A percentile compares a stretch with the other conserved stretches of the same genome.
phyloP scores from a whole-genome alignment of 2,329 filamentous ascomycete genomes.

The Trichophyton benhamiae region DNA sequence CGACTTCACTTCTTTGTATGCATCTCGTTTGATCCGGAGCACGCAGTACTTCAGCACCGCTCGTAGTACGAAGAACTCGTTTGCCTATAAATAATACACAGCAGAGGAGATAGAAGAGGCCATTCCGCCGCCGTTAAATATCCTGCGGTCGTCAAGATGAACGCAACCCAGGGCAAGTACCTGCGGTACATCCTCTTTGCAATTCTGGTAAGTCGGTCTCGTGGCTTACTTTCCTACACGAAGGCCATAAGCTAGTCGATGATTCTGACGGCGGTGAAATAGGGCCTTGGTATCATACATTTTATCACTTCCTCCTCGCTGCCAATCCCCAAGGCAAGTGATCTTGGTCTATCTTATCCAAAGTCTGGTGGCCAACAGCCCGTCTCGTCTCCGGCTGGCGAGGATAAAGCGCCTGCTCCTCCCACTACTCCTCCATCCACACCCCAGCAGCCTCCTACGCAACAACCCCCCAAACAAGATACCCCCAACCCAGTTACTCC shows the following conservation, averaged over 20 bases:
- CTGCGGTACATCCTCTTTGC: conserved; percentile 62
- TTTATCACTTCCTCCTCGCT: conserved; percentile 56
- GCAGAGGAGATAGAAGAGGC: background rate
- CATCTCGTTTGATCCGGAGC: background rate
- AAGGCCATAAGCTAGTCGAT: background rate
- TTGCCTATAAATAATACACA: background rate
- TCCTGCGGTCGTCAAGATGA: conserved; percentile 15
- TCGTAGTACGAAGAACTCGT: background rate
- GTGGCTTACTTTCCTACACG: background rate
- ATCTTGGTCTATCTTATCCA: conserved; percentile 8
- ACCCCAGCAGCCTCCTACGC: background rate
- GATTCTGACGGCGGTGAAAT: background rate
- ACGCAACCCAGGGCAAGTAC: conserved; percentile 24
- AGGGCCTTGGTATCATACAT: conserved; percentile 59
- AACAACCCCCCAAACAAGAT: background rate
- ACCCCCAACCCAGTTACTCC: background rate
- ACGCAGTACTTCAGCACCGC: background rate
- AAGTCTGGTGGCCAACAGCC: background rate
- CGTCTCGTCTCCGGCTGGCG: background rate
- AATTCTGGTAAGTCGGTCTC: conserved; percentile 52
- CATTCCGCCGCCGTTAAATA: background rate
- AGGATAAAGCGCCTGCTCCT: background rate
- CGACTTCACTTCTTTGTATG: background rate
- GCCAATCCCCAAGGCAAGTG: conserved; percentile 15
- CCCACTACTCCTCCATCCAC: background rate